phyloP scores from a whole-genome alignment of 768 basidiomycete genomes.

The Cystofilobasidium ferigula region DNA sequence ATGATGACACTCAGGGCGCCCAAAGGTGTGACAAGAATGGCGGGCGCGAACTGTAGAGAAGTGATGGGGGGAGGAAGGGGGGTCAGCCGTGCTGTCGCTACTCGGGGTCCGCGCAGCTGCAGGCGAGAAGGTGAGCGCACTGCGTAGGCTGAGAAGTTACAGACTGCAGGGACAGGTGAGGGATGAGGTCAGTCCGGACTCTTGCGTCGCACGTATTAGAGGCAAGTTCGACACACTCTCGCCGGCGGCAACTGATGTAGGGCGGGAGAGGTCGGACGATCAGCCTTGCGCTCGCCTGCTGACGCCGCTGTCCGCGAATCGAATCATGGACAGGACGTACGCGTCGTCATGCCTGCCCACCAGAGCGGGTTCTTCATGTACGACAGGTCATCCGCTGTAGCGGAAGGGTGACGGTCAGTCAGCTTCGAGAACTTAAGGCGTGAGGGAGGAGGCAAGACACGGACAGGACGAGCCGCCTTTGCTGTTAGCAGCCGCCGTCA shows the following conservation, averaged over 20 bases:
- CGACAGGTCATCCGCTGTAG: conserved; percentile 64
- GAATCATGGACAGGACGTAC: no score
- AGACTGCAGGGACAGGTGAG: conserved; percentile 2
- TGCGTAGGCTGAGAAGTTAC: conserved; percentile 25
- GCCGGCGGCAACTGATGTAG: conserved; percentile 65
- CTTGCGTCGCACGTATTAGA: neutral
- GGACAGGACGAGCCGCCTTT: conserved; percentile 16
- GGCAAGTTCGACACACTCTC: conserved; percentile 53
- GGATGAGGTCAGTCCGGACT: neutral
- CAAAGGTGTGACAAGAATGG: conserved; percentile 95
- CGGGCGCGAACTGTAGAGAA: conserved; percentile 93
- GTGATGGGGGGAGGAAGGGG: neutral
- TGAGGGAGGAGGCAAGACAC: neutral
- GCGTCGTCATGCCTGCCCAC: conserved; percentile 90
- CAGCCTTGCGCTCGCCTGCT: neutral
- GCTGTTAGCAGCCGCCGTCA: conserved; percentile 16
- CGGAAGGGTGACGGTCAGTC: neutral
- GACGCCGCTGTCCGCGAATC: no score
- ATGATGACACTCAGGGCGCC: conserved; percentile 92
- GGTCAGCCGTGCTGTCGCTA: neutral
- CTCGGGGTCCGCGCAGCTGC: neutral
- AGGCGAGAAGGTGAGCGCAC: neutral
- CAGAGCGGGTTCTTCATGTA: conserved; percentile 88
- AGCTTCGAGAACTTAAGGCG: neutral
- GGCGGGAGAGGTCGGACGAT: neutral